A percentile compares a stretch with the other conserved stretches of the same genome.
Conservation (phyloP, 2,329 filamentous ascomycete genomes). For the Penicillium sp. region DNA sequence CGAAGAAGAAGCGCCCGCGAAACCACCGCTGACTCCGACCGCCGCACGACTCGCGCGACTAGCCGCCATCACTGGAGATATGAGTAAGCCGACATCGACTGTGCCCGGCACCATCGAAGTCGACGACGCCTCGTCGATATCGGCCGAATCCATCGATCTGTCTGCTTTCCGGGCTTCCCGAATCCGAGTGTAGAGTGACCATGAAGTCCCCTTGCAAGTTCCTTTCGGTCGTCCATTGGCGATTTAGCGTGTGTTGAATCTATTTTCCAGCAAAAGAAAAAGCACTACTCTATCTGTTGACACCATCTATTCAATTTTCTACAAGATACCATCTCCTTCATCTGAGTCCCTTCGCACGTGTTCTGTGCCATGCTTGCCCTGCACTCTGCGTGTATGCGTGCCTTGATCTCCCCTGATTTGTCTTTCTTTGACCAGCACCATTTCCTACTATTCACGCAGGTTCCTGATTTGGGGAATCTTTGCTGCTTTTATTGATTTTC, state of each 20-base stretch:
- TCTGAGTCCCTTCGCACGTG: slow-evolving; percentile 12
- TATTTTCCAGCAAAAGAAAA: slow-evolving; percentile 24
- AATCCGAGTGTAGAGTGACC: slow-evolving; percentile 23
- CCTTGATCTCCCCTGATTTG: slow-evolving; percentile 7
- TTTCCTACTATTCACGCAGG: background rate
- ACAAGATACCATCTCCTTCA: slow-evolving; percentile 17
- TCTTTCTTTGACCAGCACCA: slow-evolving; percentile 16
- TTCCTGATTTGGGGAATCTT: background rate
- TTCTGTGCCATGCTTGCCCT: background rate
- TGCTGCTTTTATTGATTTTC: slow-evolving; percentile 10
- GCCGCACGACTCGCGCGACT: slow-evolving; percentile 28
- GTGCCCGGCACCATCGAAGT: slow-evolving; percentile 39
- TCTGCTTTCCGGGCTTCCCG: slow-evolving; percentile 40
- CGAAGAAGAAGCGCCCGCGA: slow-evolving; percentile 7
- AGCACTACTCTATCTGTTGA: slow-evolving; percentile 16
- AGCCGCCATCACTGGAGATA: slow-evolving; percentile 18
- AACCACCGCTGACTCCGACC: slow-evolving; percentile 19
- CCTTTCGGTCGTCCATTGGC: slow-evolving; percentile 18
- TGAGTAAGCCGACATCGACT: slow-evolving; percentile 26
- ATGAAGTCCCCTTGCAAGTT: background rate
- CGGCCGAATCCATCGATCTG: slow-evolving; percentile 42
- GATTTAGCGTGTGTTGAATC: slow-evolving; percentile 31
- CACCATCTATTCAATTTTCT: slow-evolving; percentile 13
- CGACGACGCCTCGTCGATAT: slow-evolving; percentile 40
- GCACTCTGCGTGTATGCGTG: background rate